These are phyloP conservation scores for Paecilomyces formosus DNA, from an alignment of 2,329 filamentous ascomycete genomes.

Conservation along the genomic window DNA sequence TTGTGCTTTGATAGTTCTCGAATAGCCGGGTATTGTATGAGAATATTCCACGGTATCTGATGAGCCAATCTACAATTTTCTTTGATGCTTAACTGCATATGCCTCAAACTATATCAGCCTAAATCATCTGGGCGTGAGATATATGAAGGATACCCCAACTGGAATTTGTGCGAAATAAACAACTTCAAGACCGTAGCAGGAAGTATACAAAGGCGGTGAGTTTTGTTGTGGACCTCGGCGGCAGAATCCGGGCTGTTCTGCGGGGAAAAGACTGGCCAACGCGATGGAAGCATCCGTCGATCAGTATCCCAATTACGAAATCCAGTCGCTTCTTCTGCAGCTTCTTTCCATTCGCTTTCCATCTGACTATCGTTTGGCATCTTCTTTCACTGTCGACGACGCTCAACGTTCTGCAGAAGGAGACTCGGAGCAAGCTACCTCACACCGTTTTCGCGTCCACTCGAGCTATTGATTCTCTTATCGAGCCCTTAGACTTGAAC, in stretches of 20 bases:
- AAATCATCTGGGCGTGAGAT: no score
- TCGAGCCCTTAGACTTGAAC: neutral
- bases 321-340: neutral
- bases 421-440: neutral
- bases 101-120: no score
- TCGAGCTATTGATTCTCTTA: neutral
- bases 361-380: neutral
- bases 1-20: no score
- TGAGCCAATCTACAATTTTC: neutral
- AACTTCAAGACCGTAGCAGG: neutral
- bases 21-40: no score
- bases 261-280: neutral
- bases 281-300: neutral
- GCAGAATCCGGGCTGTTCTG: conserved; percentile 17
- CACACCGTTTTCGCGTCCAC: neutral
- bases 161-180: neutral
- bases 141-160: neutral
- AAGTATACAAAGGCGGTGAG: conserved; percentile 14
- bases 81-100: no score
- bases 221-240: conserved; percentile 9
- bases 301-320: neutral
- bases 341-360: neutral
- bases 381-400: neutral
- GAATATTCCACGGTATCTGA: neutral
- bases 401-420: neutral